Evolutionary conservation across 129 eudicot genomes (phyloP), one percentile per base, ranked within the genome.

Genomic region (Flaveria robusta): DNA sequence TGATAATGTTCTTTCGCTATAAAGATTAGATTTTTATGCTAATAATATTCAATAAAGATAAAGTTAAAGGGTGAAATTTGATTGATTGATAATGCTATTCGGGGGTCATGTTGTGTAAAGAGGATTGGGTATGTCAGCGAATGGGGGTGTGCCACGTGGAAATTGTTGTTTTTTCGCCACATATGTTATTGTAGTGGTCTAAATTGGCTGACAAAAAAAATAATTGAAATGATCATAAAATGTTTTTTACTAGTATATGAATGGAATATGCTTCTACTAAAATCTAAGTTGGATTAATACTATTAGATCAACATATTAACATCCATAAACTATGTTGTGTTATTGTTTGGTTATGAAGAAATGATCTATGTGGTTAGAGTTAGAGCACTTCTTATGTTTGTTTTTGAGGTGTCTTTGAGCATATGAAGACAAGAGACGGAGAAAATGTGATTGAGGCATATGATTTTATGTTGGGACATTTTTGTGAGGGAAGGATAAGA

Each of bases 81-180:
- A 72, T 55, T 59, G 74, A 81, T 47, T 23, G 70, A 47, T 15
- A 80, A 47, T 59, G 85, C 27, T 23, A 52, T 72, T 46, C 37
- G 69, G 65, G 73, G 39, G 81, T 59, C 68, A 59, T 56, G 70
- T 76, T 71, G 3, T 71, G 23, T 50, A 76, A 43, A 43, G 69
- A 79, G 71, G 77, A 69, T 77, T 46, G 49, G 58, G 64, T 6
- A 11, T 20, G 11, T 13, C 7, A 9, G 2, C 84, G 81, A 83
- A 59, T 67, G 4, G 15, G 11, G 29, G 13, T 59, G 19, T 1
- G 49, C 24, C 84, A 83, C 84, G 84, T 86, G 76, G 62, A 22
- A 60, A n/a, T 6, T 34, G 49, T 37, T 47, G 50, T 66, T 71
- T 76, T 71, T 71, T 64, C 55, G 71, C 71, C 73, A 73, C 78